Conservation (phyloP, 228 moss, liverwort and hornwort species). For the Sphagnum magellanicum region DNA sequence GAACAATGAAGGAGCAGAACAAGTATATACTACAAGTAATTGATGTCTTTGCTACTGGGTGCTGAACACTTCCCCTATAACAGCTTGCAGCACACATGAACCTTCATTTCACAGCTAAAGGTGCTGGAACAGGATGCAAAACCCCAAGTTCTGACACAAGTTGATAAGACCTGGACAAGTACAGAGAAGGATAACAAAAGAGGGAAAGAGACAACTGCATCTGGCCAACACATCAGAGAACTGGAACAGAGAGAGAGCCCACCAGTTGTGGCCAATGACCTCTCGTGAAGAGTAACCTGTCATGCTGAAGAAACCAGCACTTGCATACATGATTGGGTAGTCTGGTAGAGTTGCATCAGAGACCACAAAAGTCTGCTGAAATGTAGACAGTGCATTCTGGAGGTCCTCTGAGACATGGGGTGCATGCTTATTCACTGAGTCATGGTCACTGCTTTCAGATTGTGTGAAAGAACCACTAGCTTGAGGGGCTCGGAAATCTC, state of each 20-base stretch:
- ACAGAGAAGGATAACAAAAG: too few relatives aligned
- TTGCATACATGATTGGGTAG: slow-evolving; percentile 52
- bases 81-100: too few relatives aligned
- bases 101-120: too few relatives aligned
- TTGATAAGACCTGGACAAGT: too few relatives aligned
- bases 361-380: slow-evolving; percentile 72
- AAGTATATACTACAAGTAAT: too few relatives aligned
- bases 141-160: too few relatives aligned
- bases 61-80: too few relatives aligned
- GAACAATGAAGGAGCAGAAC: too few relatives aligned
- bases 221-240: too few relatives aligned
- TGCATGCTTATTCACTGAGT: neutral
- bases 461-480: slow-evolving; percentile 14
- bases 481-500: neutral
- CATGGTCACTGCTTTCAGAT: slow-evolving; percentile 29
- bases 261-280: slow-evolving; percentile 73
- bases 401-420: slow-evolving; percentile 35
- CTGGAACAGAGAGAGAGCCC: neutral
- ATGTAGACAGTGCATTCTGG: slow-evolving; percentile 38
- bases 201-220: too few relatives aligned
- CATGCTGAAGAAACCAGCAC: slow-evolving; percentile 65
- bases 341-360: slow-evolving; percentile 56
- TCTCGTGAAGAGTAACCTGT: slow-evolving; percentile 67
- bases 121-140: too few relatives aligned
- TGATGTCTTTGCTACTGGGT: too few relatives aligned